Conservation (phyloP, 768 basidiomycete genomes). For the Tylopilus intermedius region DNA sequence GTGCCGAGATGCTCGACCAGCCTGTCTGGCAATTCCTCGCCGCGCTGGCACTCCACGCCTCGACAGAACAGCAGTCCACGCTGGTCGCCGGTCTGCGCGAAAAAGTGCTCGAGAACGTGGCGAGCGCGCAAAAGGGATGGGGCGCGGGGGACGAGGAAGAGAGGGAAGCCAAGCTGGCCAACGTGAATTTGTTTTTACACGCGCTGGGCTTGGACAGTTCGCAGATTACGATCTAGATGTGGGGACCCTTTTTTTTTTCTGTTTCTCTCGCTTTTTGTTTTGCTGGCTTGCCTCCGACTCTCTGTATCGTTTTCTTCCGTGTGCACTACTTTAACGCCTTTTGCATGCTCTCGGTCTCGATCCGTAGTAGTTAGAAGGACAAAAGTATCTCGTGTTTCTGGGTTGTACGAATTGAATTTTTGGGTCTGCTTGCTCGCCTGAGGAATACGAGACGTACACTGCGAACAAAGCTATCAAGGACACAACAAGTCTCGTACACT, state of each 20-base stretch:
- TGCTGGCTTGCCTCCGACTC: not conserved
- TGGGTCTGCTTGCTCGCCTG: not conserved
- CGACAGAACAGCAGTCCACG: conserved; percentile 80
- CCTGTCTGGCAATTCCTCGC: conserved; percentile 96
- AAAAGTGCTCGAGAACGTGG: conserved; percentile 88
- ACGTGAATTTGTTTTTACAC: conserved; percentile 88
- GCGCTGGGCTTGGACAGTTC: conserved; percentile 71
- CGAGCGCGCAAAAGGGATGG: conserved; percentile 74
- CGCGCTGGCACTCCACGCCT: conserved; percentile 79
- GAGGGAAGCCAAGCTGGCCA: conserved; percentile 72
- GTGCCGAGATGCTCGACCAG: conserved; percentile 68
- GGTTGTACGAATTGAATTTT: conserved; percentile 19
- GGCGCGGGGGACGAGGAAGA: conserved; percentile 62
- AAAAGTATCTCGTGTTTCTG: conserved; percentile 17
- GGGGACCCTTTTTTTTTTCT: not conserved
- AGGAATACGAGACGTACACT: not conserved
- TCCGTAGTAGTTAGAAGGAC: conserved; percentile 13
- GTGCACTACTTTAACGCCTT: conserved; percentile 4
- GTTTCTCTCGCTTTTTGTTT: not conserved
- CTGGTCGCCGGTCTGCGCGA: conserved; percentile 84
- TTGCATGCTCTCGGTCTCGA: conserved; percentile 6
- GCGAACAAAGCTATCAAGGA: conserved; percentile 2
- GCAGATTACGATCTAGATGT: conserved; percentile 52
- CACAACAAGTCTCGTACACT: conserved; percentile 27
- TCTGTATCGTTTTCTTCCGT: not conserved